Evolutionary conservation across 1,284 basidiomycete genomes (phyloP).

Genomic region (Trichosporon sp.): DNA sequence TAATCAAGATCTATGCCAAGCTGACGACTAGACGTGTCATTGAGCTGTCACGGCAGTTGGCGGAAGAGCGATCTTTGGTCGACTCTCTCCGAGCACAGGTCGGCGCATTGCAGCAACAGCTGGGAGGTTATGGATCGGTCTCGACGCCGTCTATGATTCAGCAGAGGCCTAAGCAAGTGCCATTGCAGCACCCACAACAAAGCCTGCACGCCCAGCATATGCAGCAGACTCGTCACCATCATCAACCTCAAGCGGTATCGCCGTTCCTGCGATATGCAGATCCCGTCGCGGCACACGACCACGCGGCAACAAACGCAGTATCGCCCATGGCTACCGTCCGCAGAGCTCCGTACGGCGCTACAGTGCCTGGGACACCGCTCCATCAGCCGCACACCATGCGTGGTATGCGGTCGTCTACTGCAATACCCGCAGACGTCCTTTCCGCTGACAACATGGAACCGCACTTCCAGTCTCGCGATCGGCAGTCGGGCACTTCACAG

Average conservation of each 20-base stretch:
- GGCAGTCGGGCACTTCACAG: not conserved
- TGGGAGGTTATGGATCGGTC: not conserved
- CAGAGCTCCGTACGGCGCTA: not conserved
- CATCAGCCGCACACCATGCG: not conserved
- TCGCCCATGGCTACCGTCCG: not conserved
- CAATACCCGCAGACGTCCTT: not conserved
- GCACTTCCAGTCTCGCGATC: not conserved
- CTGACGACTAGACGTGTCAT: conserved; percentile 3
- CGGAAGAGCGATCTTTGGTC: not conserved
- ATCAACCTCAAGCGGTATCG: not conserved
- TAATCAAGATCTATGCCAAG: not conserved
- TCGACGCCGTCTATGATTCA: not conserved
- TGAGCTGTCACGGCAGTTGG: not conserved
- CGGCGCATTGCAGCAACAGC: not conserved
- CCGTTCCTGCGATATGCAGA: not conserved
- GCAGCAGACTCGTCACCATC: not conserved
- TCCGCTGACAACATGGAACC: too few relatives aligned
- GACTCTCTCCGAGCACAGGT: not conserved
- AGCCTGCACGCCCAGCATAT: not conserved
- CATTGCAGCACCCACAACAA: not conserved
- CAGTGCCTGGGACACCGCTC: not conserved
- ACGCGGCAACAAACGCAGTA: not conserved
- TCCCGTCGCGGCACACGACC: not conserved
- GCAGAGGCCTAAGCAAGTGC: not conserved
- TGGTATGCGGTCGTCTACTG: not conserved